A percentile compares a stretch with the other conserved stretches of the same genome.
phyloP scores from a whole-genome alignment of 192 early-diverging fungal species.

The Coemansia sp. region DNA sequence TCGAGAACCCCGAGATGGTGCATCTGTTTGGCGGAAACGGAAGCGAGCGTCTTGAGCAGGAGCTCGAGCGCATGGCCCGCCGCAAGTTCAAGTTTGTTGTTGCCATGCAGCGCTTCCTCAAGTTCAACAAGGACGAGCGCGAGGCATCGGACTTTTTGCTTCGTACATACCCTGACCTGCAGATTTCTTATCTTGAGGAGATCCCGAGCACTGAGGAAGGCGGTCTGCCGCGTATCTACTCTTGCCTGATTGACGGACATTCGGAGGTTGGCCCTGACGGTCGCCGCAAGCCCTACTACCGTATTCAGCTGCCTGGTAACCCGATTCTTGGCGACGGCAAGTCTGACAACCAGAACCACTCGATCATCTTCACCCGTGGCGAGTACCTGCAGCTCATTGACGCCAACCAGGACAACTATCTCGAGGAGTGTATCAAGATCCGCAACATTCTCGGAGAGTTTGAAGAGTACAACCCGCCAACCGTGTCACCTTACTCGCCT shows the following conservation, averaged over 20 bases:
- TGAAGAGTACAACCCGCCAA: constrained; percentile 69
- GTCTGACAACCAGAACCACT: constrained; percentile 88
- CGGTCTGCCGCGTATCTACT: constrained; percentile 60
- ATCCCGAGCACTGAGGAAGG: constrained; percentile 61
- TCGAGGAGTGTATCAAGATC: constrained; percentile 89
- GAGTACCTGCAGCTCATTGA: constrained; percentile 86
- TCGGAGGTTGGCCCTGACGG: constrained; percentile 68
- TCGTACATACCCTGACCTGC: constrained; percentile 72
- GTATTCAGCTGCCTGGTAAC: constrained; percentile 77
- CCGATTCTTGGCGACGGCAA: constrained; percentile 92
- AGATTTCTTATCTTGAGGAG: constrained; percentile 81
- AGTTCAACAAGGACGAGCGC: constrained; percentile 75
- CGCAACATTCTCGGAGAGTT: constrained; percentile 84
- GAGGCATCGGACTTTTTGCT: constrained; percentile 77
- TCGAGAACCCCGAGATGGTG: constrained; percentile 78
- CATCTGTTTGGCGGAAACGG: constrained; percentile 64
- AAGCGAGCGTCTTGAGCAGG: constrained; percentile 65
- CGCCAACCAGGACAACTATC: constrained; percentile 90
- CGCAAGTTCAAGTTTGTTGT: constrained; percentile 85
- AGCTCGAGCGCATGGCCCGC: constrained; percentile 64
- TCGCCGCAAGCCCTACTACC: constrained; percentile 74
- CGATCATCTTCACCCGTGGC: constrained; percentile 81
- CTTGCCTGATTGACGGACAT: constrained; percentile 75
- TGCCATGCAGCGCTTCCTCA: constrained; percentile 79
- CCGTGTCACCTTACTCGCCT: constrained; percentile 69